These are phyloP conservation scores for Annona cherimola DNA, from an alignment of 164 flowering plant genomes.

Conservation along the genomic window DNA sequence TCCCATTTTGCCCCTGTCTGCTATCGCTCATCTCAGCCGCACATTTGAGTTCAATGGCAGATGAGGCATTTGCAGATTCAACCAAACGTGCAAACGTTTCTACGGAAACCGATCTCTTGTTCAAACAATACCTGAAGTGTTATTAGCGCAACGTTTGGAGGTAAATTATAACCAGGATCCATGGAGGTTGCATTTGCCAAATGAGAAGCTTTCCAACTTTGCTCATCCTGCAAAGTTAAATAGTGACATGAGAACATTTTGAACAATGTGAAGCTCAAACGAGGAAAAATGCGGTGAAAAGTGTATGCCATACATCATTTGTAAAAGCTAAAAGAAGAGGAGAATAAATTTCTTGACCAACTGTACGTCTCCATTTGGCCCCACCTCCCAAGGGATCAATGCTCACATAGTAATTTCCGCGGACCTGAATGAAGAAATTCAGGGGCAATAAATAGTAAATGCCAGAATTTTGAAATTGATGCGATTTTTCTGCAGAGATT, in stretches of 20 bases:
- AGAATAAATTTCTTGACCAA: conserved; percentile 76
- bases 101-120: no score
- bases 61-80: no score
- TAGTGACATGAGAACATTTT: not conserved
- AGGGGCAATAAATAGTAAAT: not conserved
- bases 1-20: no score
- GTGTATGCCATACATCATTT: conserved; percentile 48
- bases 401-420: conserved; percentile 70
- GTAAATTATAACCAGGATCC: conserved; percentile 66
- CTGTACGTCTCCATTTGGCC: conserved; percentile 63
- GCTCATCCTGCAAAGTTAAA: conserved; percentile 37
- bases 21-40: no score
- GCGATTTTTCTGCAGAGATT: no score
- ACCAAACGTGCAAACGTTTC: no score
- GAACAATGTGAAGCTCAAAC: not conserved
- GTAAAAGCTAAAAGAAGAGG: conserved; percentile 73
- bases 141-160: conserved; percentile 72
- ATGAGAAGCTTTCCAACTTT: conserved; percentile 54
- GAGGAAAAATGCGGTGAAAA: not conserved
- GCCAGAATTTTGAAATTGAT: no score
- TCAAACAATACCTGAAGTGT: conserved; percentile 66
- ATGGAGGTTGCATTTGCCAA: conserved; percentile 36
- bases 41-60: no score
- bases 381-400: conserved; percentile 55
- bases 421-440: conserved; percentile 34